Base-by-base conservation (phyloP, 306 rosid species). In the Trichosanthes truncata region DNA sequence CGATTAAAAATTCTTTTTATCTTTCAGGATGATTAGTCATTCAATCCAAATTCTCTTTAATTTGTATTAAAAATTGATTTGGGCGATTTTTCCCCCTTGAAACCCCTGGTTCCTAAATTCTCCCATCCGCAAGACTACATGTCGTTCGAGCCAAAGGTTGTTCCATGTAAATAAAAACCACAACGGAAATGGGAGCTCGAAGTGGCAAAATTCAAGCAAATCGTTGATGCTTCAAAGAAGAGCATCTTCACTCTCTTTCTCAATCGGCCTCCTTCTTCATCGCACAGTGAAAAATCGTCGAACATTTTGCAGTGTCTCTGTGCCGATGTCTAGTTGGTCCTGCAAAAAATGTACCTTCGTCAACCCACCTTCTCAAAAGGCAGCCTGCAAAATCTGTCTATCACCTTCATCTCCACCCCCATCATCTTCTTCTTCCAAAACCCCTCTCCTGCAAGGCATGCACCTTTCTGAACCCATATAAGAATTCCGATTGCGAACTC, bases 381-480 rank as follows among this genome's bases (percentile, higher is more conserved):
- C 87, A 67, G n/a, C 88, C 26, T 94, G 98, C 84, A 81, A 87
- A 89, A 87, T 89, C 82, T 94, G 98, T 77, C 73, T 82, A 0
- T 81, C 91, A 0, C 76, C 94, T 2, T 52, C 91, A 0, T 43
- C 89, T 1, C 46, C 89, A 7, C 56, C 87, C 0, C 60, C 89
- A 0, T 57, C 91, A 0, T 48, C 89, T 1, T 83, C 97, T n/a
- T 82, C 93, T 33, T 49, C 90, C 1, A 68, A 85, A 21, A 40
- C 83, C 36, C 79, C 96, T 4, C 90, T 79, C 97, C 5, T 93
- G 97, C 91, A 94, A 86, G 80, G 94, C 92, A 21, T 94, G 98
- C 91, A 94, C 97, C 53, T 89, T 94, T 78, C 79, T 92, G 68
- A 94, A 94, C 90, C 86, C 90, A 0, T 92, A 87, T 76, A 88